A percentile compares a stretch with the other conserved stretches of the same genome.
phyloP scores from a whole-genome alignment of 1,139 yeast species.

The Blastobotrys elegans region DNA sequence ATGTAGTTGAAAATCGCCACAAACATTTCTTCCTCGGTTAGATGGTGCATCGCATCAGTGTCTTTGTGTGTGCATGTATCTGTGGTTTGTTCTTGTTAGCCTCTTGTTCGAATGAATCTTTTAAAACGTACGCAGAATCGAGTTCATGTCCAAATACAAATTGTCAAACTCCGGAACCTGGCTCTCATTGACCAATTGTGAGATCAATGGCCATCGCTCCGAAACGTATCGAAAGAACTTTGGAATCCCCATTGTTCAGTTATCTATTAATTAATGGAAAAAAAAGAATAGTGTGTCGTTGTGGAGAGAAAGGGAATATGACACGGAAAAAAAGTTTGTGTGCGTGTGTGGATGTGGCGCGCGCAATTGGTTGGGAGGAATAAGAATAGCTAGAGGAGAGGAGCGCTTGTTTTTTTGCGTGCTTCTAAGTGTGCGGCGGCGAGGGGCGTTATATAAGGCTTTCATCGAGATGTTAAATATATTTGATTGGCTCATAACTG shows the following conservation, averaged over 20 bases:
- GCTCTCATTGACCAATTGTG: conserved; percentile 77
- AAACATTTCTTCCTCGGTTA: conserved; percentile 89
- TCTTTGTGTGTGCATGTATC: conserved; percentile 59
- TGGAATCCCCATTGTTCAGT: conserved; percentile 75
- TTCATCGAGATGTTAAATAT: no score
- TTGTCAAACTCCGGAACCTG: conserved; percentile 95
- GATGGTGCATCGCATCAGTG: conserved; percentile 39
- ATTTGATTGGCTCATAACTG: no score
- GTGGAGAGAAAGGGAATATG: no score
- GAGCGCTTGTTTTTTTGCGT: no score
- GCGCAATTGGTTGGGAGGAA: no score
- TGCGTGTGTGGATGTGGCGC: no score
- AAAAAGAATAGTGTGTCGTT: no score
- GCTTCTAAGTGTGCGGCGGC: no score
- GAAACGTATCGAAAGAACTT: conserved; percentile 94
- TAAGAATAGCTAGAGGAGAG: no score
- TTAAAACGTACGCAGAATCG: conserved; percentile 58
- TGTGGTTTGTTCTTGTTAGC: conserved; percentile 5
- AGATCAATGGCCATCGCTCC: conserved; percentile 97
- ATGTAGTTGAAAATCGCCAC: conserved; percentile 91
- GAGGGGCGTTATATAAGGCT: no score
- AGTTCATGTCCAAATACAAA: conserved; percentile 93
- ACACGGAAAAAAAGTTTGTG: no score
- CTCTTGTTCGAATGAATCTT: background rate
- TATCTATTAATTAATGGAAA: no score